Conservation (phyloP, 192 early-diverging fungal genomes). For the Coemansia sp. region DNA sequence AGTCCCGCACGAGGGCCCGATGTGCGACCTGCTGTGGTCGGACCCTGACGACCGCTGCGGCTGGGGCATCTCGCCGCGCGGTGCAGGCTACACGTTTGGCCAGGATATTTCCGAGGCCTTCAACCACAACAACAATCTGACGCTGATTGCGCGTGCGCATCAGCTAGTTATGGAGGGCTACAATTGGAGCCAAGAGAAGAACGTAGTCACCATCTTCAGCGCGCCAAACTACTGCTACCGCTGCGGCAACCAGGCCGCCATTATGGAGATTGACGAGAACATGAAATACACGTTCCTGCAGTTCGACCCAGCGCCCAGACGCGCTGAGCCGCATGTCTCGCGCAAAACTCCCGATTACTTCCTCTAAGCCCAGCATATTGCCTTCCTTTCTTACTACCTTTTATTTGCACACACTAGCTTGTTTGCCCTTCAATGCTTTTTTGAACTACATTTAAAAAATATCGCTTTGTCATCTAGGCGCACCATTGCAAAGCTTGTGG, state of each 20-base stretch:
- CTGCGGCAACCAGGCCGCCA: conserved; percentile 99
- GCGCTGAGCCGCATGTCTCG: conserved; percentile 97
- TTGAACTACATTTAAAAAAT: neutral
- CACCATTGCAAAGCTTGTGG: no score
- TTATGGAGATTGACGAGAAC: conserved; percentile 99
- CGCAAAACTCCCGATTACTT: conserved; percentile 99
- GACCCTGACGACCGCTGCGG: conserved; percentile 87
- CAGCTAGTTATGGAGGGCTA: conserved; percentile 96
- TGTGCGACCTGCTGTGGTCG: conserved; percentile 88
- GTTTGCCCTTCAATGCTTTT: conserved; percentile 9
- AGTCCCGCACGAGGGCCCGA: conserved; percentile 85
- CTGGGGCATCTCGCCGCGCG: conserved; percentile 87
- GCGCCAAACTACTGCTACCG: conserved; percentile 99
- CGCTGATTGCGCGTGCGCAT: conserved; percentile 94
- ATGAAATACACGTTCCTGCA: conserved; percentile 99
- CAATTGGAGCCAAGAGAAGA: conserved; percentile 98
- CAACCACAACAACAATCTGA: conserved; percentile 95
- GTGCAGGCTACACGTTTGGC: conserved; percentile 87
- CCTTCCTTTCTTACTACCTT: conserved; percentile 9
- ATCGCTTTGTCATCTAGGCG: neutral
- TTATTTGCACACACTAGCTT: conserved; percentile 4
- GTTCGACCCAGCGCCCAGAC: conserved; percentile 96
- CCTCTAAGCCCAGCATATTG: conserved; percentile 60
- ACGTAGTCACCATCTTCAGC: conserved; percentile 98
- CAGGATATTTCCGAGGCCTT: conserved; percentile 86